Conservation (phyloP, 371 early-diverging fungal species). For the Mortierella sp. region DNA sequence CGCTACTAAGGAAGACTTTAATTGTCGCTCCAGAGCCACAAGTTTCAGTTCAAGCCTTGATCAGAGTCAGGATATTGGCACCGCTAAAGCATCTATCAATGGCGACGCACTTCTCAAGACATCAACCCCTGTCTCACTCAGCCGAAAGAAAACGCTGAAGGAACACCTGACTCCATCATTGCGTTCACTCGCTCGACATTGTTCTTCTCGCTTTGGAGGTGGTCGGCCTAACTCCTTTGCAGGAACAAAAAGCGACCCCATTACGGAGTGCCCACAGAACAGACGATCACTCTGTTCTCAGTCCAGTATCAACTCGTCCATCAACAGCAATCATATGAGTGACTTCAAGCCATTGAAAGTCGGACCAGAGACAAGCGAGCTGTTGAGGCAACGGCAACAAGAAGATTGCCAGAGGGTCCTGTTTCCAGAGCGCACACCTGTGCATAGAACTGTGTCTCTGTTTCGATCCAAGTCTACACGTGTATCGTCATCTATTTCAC, state of each 20-base stretch:
- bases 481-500: slow-evolving; percentile 3
- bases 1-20: neutral
- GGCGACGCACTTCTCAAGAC: neutral
- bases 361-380: slow-evolving; percentile 38
- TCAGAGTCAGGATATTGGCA: neutral
- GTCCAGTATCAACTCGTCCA: neutral
- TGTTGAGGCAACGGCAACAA: slow-evolving; percentile 14
- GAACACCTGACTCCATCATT: slow-evolving; percentile 24
- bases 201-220: slow-evolving; percentile 33
- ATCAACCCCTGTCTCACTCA: neutral
- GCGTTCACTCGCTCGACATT: slow-evolving; percentile 39
- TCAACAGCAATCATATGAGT: slow-evolving; percentile 20
- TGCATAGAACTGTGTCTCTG: slow-evolving; percentile 16
- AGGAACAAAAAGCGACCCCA: slow-evolving; percentile 35
- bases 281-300: slow-evolving; percentile 11
- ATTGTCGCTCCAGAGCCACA: neutral
- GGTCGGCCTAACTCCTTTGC: slow-evolving; percentile 41
- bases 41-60: neutral
- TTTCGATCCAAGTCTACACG: slow-evolving; percentile 22
- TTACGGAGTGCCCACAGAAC: slow-evolving; percentile 4
- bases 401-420: neutral
- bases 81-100: neutral
- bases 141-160: slow-evolving; percentile 34
- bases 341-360: slow-evolving; percentile 39
- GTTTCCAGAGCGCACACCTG: neutral